Evolutionary conservation across 1,284 basidiomycete genomes (phyloP).

Genomic region (Agaricales sp.): DNA sequence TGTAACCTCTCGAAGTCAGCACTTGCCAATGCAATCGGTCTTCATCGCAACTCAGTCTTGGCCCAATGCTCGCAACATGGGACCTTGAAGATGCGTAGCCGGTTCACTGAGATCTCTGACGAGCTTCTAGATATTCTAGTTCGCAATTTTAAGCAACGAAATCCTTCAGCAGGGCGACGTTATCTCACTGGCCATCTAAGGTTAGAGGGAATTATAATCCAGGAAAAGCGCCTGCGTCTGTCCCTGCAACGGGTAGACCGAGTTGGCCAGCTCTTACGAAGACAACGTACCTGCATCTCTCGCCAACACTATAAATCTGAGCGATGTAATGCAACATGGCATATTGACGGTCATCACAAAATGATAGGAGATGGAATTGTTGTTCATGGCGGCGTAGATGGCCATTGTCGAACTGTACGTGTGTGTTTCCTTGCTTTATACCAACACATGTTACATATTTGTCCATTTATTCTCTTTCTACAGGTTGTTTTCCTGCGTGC

Average conservation of each 20-base stretch:
- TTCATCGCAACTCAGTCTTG: not conserved
- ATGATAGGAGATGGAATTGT: constrained; percentile 15
- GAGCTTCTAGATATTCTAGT: not conserved
- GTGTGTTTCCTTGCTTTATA: too few species aligned
- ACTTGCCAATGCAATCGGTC: too few species aligned
- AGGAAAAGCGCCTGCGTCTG: not conserved
- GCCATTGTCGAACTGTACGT: constrained; percentile 12
- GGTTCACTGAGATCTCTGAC: not conserved
- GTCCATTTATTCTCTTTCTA: too few species aligned
- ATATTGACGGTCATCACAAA: constrained; percentile 18
- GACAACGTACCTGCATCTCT: not conserved
- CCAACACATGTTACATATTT: too few species aligned
- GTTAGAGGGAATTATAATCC: not conserved
- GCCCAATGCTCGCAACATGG: not conserved
- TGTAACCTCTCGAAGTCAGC: too few species aligned
- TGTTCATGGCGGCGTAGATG: constrained; percentile 17
- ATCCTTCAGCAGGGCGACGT: not conserved
- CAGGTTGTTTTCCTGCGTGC: too few species aligned
- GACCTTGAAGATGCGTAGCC: not conserved
- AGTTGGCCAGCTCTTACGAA: not conserved
- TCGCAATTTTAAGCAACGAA: not conserved
- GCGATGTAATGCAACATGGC: constrained; percentile 12
- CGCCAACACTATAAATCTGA: constrained; percentile 2
- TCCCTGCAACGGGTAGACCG: not conserved
- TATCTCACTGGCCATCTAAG: not conserved